A percentile compares a stretch with the other conserved stretches of the same genome.
Conservation (phyloP, 2,329 filamentous ascomycete species). For the Lasiodiplodia hormozganensis region DNA sequence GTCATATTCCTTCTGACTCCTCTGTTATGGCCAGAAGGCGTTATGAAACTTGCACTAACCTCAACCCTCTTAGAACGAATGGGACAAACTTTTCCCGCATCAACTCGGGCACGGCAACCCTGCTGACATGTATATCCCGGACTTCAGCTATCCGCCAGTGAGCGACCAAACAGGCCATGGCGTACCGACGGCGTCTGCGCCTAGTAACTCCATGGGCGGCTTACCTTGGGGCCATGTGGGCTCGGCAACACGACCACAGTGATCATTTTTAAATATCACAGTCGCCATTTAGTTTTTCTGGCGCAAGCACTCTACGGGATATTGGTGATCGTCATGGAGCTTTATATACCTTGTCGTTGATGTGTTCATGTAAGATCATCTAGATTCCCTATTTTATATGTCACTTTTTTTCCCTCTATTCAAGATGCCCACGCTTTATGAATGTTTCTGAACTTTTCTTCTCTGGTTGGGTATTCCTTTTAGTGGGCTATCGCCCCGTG, state of each 20-base stretch:
- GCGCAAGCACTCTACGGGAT: not conserved
- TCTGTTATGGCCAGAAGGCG: not conserved
- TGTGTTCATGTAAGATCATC: slow-evolving; percentile 3
- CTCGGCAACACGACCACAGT: slow-evolving; percentile 8
- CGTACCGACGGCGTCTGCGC: not conserved
- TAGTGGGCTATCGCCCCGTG: not conserved
- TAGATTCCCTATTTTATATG: not conserved
- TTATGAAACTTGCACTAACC: not conserved
- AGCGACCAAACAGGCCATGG: slow-evolving; percentile 1
- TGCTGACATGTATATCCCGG: slow-evolving; percentile 42
- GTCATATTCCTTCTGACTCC: not conserved
- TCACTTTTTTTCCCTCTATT: not conserved
- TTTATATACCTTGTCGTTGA: not conserved
- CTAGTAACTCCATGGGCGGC: not conserved
- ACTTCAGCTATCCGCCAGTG: slow-evolving; percentile 42
- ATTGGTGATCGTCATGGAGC: not conserved
- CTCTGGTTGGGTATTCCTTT: slow-evolving; percentile 7
- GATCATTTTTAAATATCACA: not conserved
- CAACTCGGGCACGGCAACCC: slow-evolving; percentile 34
- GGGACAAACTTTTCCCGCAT: slow-evolving; percentile 53
- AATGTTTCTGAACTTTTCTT: not conserved
- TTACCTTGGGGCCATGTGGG: slow-evolving; percentile 17
- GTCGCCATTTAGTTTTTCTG: not conserved
- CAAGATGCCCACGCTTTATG: not conserved
- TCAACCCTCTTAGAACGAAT: slow-evolving; percentile 48